phyloP scores from a whole-genome alignment of 768 basidiomycete species.

The Tubosaeta sp. region DNA sequence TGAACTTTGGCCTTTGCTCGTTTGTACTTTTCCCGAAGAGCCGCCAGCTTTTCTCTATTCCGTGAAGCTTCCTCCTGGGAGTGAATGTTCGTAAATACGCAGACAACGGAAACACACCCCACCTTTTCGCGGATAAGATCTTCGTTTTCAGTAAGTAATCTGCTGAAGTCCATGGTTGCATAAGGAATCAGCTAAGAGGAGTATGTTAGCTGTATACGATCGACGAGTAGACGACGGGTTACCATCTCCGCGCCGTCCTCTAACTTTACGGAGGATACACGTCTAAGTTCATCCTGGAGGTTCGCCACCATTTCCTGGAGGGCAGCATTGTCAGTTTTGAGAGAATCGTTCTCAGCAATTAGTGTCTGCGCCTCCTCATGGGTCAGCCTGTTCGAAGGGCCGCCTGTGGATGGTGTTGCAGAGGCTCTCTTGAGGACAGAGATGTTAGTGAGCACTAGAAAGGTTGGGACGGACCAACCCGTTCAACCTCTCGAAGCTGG shows the following conservation, averaged over 20 bases:
- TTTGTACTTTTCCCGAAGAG: slow-evolving; percentile 19
- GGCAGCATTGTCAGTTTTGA: slow-evolving; percentile 18
- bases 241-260: slow-evolving; percentile 14
- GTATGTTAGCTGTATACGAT: slow-evolving; percentile 1
- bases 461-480: slow-evolving; percentile 7
- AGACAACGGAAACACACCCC: not conserved
- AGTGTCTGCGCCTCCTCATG: slow-evolving; percentile 9
- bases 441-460: not conserved
- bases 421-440: slow-evolving; percentile 8
- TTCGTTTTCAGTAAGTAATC: slow-evolving; percentile 14
- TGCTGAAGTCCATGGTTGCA: slow-evolving; percentile 10
- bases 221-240: not conserved
- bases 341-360: slow-evolving; percentile 12
- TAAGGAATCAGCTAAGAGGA: slow-evolving; percentile 6
- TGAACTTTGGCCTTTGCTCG: slow-evolving; percentile 13
- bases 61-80: slow-evolving; percentile 12
- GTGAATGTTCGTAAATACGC: not conserved
- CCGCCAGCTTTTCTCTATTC: slow-evolving; percentile 5
- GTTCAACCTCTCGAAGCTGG: slow-evolving; percentile 20
- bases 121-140: slow-evolving; percentile 16
- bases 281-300: slow-evolving; percentile 11
- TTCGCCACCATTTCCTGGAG: slow-evolving; percentile 13
- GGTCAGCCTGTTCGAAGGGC: not conserved
- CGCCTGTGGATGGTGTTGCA: not conserved
- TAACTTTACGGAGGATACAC: slow-evolving; percentile 13